Base-by-base conservation (phyloP, 2,329 filamentous ascomycete species). In the Aspergillus sp. region DNA sequence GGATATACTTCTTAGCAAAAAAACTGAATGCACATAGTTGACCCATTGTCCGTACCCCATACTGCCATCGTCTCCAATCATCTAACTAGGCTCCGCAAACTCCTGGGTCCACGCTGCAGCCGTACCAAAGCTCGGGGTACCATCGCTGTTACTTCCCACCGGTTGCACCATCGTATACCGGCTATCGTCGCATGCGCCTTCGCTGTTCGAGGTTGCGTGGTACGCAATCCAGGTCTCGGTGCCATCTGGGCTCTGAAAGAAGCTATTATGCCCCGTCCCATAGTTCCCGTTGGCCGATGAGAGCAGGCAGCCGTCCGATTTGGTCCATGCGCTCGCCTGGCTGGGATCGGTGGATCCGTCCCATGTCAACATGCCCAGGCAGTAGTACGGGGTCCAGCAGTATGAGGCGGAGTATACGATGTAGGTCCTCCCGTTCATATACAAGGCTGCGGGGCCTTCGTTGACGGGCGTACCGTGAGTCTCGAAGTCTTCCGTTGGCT, bases 201-300 rank as follows among this genome's bases (percentile, higher is more conserved):
- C 67, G 10, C 71, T 68, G 53, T 75, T 78, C 1, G 71, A 67
- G 0, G 80, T 82, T 0, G 81, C 81, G 57, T 84, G 81, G 64
- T 81, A 84, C 0, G 80, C 76, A 47, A 80, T 81, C 76, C 76
- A 84, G 2, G 75, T 78, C 64, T 84, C 74, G 0, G 68, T 76
- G 3, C 74, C 79, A 55, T 84, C 80, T 0, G 81, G 81, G 56
- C 79, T 83, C 23, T 66, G 70, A 68, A 85, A 84, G 72, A 85
- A 84, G 67, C 70, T 71, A 58, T 83, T 83, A 55, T 83, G 80
- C 0, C 80, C 81, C 0, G 81, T 79, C 13, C 81, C 81, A 46
- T 79, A 83, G 61, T 82, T 81, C 3, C 80, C 80, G 53, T 83
- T 83, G 2, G 76, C 80, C 42, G 73, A 77, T 17, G 71, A 76